Conservation (phyloP, 2,329 filamentous ascomycete species). For the Truncatella angustata region DNA sequence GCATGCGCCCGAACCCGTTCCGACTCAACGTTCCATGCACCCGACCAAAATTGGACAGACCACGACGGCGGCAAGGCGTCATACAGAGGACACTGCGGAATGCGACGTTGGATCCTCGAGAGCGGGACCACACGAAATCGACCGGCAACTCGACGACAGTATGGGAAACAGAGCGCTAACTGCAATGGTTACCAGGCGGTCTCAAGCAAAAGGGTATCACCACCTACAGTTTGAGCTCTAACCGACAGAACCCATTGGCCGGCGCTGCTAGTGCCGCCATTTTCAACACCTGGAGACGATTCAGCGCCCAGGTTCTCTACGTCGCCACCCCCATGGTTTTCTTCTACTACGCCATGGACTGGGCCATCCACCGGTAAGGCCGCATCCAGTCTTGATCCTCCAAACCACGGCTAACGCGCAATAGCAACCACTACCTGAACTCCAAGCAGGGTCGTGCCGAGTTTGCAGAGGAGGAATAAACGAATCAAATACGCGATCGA, state of each 20-base stretch:
- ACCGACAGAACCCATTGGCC: conserved; percentile 84
- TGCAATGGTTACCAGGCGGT: conserved; percentile 40
- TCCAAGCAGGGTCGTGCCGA: conserved; percentile 14
- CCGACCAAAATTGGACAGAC: no score
- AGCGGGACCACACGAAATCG: neutral
- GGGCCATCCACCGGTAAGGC: conserved; percentile 84
- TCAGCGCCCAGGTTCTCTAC: conserved; percentile 82
- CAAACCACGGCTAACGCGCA: neutral
- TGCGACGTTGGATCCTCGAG: no score
- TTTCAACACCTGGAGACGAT: conserved; percentile 92
- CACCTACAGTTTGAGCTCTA: conserved; percentile 74
- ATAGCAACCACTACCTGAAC: conserved; percentile 16
- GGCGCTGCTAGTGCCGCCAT: conserved; percentile 74
- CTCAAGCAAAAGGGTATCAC: conserved; percentile 63
- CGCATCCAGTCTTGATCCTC: neutral
- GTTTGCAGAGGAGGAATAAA: conserved; percentile 11
- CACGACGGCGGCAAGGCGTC: no score
- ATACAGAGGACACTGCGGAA: no score
- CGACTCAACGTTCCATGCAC: no score
- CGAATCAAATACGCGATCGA: neutral
- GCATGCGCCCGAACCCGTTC: neutral
- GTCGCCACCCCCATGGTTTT: conserved; percentile 73
- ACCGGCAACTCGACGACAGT: neutral
- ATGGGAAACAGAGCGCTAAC: neutral
- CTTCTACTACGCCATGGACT: conserved; percentile 81